Percentiles rank a stretch among this genome's conserved stretches.
These are phyloP conservation scores for Eucalyptus polyanthemos DNA, from an alignment of 345 rosid species.

Conservation along the genomic window DNA sequence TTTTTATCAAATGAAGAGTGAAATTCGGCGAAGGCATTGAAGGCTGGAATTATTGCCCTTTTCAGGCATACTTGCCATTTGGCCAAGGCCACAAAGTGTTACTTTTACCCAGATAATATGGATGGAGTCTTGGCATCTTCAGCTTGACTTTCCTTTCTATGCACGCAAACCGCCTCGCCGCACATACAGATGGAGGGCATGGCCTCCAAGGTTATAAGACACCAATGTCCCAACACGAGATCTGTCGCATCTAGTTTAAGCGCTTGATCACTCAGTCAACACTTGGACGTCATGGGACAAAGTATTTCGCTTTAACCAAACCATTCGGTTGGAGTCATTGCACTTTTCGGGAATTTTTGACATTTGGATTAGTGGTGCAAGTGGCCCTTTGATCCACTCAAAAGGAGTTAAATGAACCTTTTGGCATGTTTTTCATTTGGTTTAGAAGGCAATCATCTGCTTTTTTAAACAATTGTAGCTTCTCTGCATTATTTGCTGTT, in stretches of 20 bases:
- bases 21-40: not conserved
- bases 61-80: not conserved
- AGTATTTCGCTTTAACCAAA: not conserved
- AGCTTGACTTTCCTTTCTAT: not conserved
- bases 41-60: not conserved
- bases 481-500: not conserved
- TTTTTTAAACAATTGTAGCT: not conserved
- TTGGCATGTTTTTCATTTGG: not conserved
- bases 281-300: not conserved
- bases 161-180: not conserved
- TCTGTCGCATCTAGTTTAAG: not conserved
- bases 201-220: not conserved
- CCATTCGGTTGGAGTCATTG: not conserved
- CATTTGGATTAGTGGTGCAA: not conserved
- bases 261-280: not conserved
- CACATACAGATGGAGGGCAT: not conserved
- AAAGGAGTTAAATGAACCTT: not conserved
- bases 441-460: not conserved
- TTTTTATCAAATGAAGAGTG: not conserved
- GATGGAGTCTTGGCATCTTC: not conserved
- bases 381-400: not conserved
- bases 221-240: not conserved
- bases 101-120: not conserved
- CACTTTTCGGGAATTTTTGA: not conserved
- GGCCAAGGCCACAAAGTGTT: not conserved